Conservation (phyloP, 2,329 filamentous ascomycete genomes). For the Cordyceps sp. region DNA sequence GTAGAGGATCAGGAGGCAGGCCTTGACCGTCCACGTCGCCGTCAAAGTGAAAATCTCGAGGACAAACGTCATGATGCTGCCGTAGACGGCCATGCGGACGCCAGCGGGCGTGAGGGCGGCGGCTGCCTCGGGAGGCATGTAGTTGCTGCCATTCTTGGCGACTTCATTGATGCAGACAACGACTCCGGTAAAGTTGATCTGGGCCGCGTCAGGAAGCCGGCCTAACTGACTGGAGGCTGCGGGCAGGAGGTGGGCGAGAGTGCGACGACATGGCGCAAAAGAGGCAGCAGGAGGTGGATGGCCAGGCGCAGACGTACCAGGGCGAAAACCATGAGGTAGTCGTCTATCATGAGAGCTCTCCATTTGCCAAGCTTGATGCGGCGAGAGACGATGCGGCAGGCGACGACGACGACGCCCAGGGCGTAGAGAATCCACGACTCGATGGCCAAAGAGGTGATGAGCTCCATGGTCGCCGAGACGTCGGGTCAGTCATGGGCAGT, state of each 20-base stretch:
- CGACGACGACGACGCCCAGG: slow-evolving; percentile 10
- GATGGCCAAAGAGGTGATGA: slow-evolving; percentile 8
- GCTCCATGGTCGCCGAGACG: slow-evolving; percentile 8
- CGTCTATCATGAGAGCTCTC: slow-evolving; percentile 33
- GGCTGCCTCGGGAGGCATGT: slow-evolving; percentile 18
- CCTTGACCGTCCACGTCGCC: slow-evolving; percentile 35
- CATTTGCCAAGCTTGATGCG: slow-evolving; percentile 24
- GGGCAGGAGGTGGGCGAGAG: no score
- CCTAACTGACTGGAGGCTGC: no score
- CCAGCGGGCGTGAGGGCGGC: slow-evolving; percentile 26
- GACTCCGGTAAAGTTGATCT: slow-evolving; percentile 16
- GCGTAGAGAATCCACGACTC: slow-evolving; percentile 15
- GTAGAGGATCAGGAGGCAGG: slow-evolving; percentile 34
- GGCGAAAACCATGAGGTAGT: slow-evolving; percentile 38
- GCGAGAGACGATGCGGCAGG: slow-evolving; percentile 12
- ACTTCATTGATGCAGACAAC: slow-evolving; percentile 25
- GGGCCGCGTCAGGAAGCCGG: not conserved
- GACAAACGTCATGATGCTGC: slow-evolving; percentile 37
- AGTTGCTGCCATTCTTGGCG: slow-evolving; percentile 25
- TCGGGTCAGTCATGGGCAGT: not conserved
- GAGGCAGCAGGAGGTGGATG: no score
- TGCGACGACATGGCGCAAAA: not conserved
- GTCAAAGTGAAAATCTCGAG: slow-evolving; percentile 34
- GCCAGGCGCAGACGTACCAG: slow-evolving; percentile 15
- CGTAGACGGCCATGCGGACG: slow-evolving; percentile 24